These are phyloP conservation scores for Datura wrightii DNA, from an alignment of 257 asterid genomes.

Conservation along the genomic window DNA sequence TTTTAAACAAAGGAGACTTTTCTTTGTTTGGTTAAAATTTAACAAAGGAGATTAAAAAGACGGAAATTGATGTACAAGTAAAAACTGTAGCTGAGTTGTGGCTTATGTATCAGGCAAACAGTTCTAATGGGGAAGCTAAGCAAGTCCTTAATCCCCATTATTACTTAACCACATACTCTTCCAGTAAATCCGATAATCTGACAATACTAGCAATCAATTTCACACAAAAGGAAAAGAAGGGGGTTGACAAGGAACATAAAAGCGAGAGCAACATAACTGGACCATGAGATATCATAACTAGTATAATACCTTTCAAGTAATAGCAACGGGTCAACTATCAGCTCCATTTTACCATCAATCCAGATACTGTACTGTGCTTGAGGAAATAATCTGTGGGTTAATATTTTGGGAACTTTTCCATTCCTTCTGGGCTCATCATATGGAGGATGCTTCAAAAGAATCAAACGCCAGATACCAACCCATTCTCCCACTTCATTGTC, in stretches of 20 bases:
- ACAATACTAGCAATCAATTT: neutral
- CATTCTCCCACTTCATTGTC: slow-evolving; percentile 84
- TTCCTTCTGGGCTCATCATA: slow-evolving; percentile 99
- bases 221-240: neutral
- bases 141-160: neutral
- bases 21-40: neutral
- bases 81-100: neutral
- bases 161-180: neutral
- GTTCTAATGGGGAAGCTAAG: neutral
- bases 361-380: slow-evolving; percentile 93
- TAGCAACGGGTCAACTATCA: slow-evolving; percentile 91
- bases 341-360: slow-evolving; percentile 99
- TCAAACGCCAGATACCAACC: slow-evolving; percentile 96
- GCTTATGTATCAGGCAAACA: slow-evolving; percentile 16
- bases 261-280: neutral
- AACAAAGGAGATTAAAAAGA: slow-evolving; percentile 14
- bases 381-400: slow-evolving; percentile 93
- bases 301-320: slow-evolving; percentile 79
- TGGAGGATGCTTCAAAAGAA: slow-evolving; percentile 84
- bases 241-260: neutral
- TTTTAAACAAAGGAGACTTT: neutral
- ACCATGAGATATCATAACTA: neutral
- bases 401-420: slow-evolving; percentile 97
- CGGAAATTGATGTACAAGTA: neutral
- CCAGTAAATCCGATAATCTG: slow-evolving; percentile 16